Evolutionary conservation across 2,329 filamentous ascomycete genomes (phyloP), one percentile per base, ranked within the genome.

Genomic region (Ceratocystiopsis sp.): DNA sequence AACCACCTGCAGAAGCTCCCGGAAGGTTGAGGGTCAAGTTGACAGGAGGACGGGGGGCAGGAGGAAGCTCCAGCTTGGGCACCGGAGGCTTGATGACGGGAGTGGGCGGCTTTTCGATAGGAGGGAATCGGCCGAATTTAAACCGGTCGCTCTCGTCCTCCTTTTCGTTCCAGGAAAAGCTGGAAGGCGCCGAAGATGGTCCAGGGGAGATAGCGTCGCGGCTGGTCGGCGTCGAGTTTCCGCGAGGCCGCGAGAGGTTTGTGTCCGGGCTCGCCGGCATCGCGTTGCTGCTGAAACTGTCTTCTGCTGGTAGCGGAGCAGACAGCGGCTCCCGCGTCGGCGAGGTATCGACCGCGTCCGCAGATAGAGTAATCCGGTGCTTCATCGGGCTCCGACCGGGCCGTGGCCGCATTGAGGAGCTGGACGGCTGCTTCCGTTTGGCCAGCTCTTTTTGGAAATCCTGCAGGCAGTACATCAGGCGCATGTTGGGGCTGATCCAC

Each of bases 401-500:
- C 34, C 66, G 64, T 21, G 61, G 65, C 58, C 67, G 61, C 54
- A 70, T 56, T 50, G 71, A 59, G 48, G 69, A 64, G 25, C 59
- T 61, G 15, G 63, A 58, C 1, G 61, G 53, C 4, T 60, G 47
- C 57, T 62, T 69, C 57, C 65, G 73, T 54, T 66, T 69, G 1
- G 67, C 60, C 3, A 79, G 57, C 40, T 78, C 66, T 54, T 79
- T 79, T 51, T 79, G 75, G 55, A 87, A 89, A 54, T 89, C 83
- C 57, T 87, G 83, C 40, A 93, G 64, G 51, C 84, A 86, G 67
- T 91, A 91, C 69, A 93, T 86, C 51, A 93, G 67, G 51, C 84
- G 84, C 84, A 93, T 93, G 59, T 93, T 93, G 0, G 84, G 84
- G 46, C 84, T 86, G 52, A 93, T 89, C 84, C 84, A 93, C 54